Conservation (phyloP, 257 asterid genomes). For the Scutellaria minor region DNA sequence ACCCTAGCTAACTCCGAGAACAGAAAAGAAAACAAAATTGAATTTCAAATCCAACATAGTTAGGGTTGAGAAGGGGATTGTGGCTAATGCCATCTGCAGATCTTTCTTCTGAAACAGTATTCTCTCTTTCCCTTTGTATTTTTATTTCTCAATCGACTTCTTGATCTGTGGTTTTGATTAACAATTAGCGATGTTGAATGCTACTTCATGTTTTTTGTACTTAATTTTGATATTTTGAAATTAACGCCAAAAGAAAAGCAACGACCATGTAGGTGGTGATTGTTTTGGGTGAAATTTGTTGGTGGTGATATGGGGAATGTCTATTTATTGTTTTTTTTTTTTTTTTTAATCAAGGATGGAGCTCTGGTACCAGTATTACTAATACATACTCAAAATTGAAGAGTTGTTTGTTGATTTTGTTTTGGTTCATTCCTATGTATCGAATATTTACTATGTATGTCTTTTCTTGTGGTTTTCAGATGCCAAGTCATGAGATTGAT, state of each 20-base stretch:
- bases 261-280: background rate
- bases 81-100: background rate
- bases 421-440: background rate
- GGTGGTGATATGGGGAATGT: background rate
- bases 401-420: background rate
- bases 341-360: background rate
- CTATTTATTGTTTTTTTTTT: background rate
- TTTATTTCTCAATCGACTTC: background rate
- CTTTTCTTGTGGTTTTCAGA: constrained; percentile 20
- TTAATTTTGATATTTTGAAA: background rate
- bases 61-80: constrained; percentile 1
- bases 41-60: background rate
- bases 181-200: background rate
- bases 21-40: background rate
- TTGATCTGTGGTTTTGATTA: constrained; percentile 21
- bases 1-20: constrained; percentile 29
- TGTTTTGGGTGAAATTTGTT: background rate
- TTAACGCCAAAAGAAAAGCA: constrained; percentile 1
- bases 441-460: background rate
- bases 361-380: constrained; percentile 1
- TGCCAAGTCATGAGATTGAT: constrained; percentile 47
- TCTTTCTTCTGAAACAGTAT: constrained; percentile 28
- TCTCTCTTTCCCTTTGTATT: background rate
- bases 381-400: constrained; percentile 8
- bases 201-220: background rate